phyloP scores from a whole-genome alignment of 177 flowering plant genomes.

The Tripterygium wilfordii region DNA sequence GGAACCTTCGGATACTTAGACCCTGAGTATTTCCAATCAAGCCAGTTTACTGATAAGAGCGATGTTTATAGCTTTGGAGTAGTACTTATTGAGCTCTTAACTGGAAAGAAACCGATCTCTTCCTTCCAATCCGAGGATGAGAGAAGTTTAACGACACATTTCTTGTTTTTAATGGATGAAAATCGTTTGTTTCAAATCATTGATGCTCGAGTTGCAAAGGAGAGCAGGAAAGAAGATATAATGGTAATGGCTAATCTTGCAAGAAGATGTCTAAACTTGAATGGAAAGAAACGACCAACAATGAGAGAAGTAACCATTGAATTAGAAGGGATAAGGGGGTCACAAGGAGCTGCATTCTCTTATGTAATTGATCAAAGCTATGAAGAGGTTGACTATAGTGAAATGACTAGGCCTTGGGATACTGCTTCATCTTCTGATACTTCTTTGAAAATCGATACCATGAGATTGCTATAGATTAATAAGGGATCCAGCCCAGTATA shows the following conservation, averaged over 20 bases:
- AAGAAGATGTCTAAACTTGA: conserved; percentile 3
- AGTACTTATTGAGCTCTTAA: conserved; percentile 5
- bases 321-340: conserved; percentile 1
- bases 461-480: too few species aligned
- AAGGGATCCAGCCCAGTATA: too few species aligned
- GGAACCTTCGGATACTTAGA: conserved; percentile 8
- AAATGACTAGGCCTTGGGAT: not conserved
- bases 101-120: conserved; percentile 4
- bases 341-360: not conserved
- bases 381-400: not conserved
- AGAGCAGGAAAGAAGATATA: conserved; percentile 1
- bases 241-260: not conserved
- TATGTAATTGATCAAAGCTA: not conserved
- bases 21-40: conserved; percentile 7
- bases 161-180: not conserved
- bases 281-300: conserved; percentile 5
- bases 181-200: conserved; percentile 1
- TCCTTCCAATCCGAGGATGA: not conserved
- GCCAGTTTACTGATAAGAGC: not conserved
- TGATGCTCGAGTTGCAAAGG: not conserved
- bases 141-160: not conserved
- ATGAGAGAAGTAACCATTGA: conserved; percentile 3
- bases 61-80: conserved; percentile 13
- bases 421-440: not conserved
- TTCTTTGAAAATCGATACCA: too few species aligned